Evolutionary conservation across 2,329 filamentous ascomycete genomes (phyloP), one percentile per base, ranked within the genome.

Genomic region (Cadophora gregata): DNA sequence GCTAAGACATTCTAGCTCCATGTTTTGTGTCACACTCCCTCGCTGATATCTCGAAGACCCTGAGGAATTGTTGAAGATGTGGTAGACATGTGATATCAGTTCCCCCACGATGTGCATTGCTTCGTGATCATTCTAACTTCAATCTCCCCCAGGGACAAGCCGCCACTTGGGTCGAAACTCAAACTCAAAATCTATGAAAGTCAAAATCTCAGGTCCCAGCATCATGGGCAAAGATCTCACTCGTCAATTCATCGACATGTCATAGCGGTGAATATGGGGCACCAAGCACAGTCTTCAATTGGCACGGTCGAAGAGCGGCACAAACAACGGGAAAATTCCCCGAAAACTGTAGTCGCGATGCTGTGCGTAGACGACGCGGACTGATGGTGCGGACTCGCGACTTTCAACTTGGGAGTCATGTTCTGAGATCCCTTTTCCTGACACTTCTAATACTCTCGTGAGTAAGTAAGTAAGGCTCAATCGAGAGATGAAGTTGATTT

Each of bases 401-500:
- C 55, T 19, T 27, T 1, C 19, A n/a, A 27, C 14, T 25, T 38
- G 55, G n/a, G 21, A n/a, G 24, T 25, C 21, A 9, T 5, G n/a
- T 36, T 36, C 12, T 5, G 31, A 16, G 16, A 24, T 10, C 8
- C n/a, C n/a, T 25, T 19, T 25, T 25, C 21, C 24, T 25, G 16
- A 24, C 33, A 38, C 31, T 19, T 58, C 55, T 4, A 58, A 10
- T 12, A 8, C 19, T 10, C 8, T 8, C 12, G 21, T 58, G 33
- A 27, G 19, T 33, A 42, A n/a, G n/a, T n/a, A n/a, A n/a, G n/a
- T 38, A 58, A 8, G 31, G 31, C 55, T 58, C 27, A 45, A 29
- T 16, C 21, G 14, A 55, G 60, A 55, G 29, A 45, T 62, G 60
- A 62, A 31, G 60, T 62, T 55, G 60, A 62, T 42, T 62, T 62